These are phyloP conservation scores for Tillandsia leiboldiana DNA, from an alignment of 176 grass and related monocot genomes.

Conservation along the genomic window DNA sequence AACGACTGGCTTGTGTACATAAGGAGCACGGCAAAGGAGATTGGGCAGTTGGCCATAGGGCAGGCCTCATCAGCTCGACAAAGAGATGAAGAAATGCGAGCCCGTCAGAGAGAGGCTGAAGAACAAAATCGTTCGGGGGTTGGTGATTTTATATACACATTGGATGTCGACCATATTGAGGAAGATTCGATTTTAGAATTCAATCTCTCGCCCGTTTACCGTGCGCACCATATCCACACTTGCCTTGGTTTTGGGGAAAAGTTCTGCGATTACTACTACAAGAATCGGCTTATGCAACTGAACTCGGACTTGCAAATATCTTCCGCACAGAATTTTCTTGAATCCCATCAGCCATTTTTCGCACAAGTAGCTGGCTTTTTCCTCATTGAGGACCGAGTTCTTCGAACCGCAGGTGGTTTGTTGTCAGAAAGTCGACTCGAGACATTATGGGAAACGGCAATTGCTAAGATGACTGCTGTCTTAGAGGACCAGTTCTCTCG, in stretches of 20 bases:
- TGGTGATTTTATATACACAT: conserved; percentile 46
- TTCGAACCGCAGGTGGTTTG: conserved; percentile 59
- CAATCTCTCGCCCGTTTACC: conserved; percentile 58
- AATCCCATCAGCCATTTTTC: conserved; percentile 58
- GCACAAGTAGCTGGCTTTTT: conserved; percentile 79
- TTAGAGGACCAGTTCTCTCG: conserved; percentile 59
- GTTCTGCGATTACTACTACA: conserved; percentile 62
- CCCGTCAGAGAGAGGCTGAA: conserved; percentile 60
- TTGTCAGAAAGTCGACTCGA: conserved; percentile 62
- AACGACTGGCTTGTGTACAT: conserved; percentile 77
- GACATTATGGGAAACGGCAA: conserved; percentile 49
- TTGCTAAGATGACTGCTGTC: conserved; percentile 47
- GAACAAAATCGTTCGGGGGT: conserved; percentile 42
- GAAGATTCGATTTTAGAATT: conserved; percentile 53
- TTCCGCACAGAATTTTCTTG: conserved; percentile 49
- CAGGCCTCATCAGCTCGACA: conserved; percentile 40
- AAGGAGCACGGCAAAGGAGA: conserved; percentile 49
- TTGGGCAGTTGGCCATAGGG: conserved; percentile 57
- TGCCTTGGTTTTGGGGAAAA: conserved; percentile 58
- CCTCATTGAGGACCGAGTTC: conserved; percentile 55
- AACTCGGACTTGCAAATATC: conserved; percentile 74
- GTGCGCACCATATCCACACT: conserved; percentile 43
- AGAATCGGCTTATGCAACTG: conserved; percentile 72
- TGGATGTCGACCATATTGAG: conserved; percentile 49
- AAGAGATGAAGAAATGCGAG: conserved; percentile 40